Conservation (phyloP, 1,139 yeast genomes). For the Starmera stellimalicola region DNA sequence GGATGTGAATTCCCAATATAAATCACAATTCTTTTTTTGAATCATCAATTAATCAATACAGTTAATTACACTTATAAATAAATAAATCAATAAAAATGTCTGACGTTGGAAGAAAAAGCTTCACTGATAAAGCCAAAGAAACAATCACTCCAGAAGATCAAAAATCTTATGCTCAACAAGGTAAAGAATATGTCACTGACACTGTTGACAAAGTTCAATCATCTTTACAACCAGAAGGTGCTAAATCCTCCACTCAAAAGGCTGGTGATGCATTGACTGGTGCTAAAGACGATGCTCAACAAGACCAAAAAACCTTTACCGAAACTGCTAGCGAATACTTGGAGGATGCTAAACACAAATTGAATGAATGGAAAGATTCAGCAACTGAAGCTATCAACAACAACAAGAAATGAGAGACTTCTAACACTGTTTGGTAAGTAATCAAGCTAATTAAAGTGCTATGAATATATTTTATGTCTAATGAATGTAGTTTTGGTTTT, state of each 20-base stretch:
- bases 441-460: too few species aligned
- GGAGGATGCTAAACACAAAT: constrained; percentile 46
- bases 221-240: constrained; percentile 46
- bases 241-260: constrained; percentile 63
- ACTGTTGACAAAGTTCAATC: constrained; percentile 55
- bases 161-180: constrained; percentile 55
- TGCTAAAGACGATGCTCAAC: constrained; percentile 28
- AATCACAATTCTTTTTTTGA: neutral
- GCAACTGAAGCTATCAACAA: neutral
- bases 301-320: constrained; percentile 29
- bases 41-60: neutral
- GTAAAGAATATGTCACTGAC: constrained; percentile 64
- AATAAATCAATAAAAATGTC: constrained; percentile 35
- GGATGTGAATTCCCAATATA: neutral
- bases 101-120: constrained; percentile 70
- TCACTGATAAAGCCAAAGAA: constrained; percentile 61
- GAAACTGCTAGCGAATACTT: constrained; percentile 55
- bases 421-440: too few species aligned
- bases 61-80: neutral
- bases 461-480: too few species aligned
- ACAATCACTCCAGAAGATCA: constrained; percentile 62
- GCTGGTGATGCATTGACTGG: constrained; percentile 48
- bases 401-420: too few species aligned
- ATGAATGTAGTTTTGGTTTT: too few species aligned
- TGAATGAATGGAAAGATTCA: neutral